Percentiles rank a stretch among this genome's conserved stretches.
phyloP scores from a whole-genome alignment of 2,329 filamentous ascomycete genomes.

The Verticillium dahliae region DNA sequence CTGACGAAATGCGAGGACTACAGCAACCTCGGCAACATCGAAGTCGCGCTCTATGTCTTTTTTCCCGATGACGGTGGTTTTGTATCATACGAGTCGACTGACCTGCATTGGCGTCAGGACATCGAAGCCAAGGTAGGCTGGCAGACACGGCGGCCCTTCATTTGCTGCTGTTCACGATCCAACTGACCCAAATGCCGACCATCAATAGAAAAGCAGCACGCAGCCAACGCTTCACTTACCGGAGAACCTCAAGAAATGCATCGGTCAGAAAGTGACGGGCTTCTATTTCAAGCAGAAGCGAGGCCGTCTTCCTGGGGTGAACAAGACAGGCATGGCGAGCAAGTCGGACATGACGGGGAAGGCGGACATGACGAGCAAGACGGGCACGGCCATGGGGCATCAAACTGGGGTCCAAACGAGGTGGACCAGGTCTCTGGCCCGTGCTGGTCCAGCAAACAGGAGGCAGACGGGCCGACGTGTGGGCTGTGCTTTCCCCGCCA shows the following conservation, averaged over 20 bases:
- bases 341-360: background rate
- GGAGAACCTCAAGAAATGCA: background rate
- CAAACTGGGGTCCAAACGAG: background rate
- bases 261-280: background rate
- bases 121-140: background rate
- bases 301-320: background rate
- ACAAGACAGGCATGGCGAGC: background rate
- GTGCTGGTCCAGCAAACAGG: background rate
- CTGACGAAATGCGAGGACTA: background rate
- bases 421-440: background rate
- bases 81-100: background rate
- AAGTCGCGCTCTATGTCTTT: background rate
- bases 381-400: background rate
- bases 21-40: background rate
- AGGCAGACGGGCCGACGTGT: background rate
- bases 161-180: background rate
- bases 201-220: background rate
- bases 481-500: background rate
- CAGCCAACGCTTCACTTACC: background rate
- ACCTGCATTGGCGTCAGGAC: background rate
- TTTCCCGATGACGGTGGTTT: background rate
- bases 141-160: too few species aligned
- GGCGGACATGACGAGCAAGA: too few species aligned
- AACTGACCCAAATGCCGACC: background rate
- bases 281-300: background rate